Conservation (phyloP, 192 early-diverging fungal genomes). For the Coemansia sp. region DNA sequence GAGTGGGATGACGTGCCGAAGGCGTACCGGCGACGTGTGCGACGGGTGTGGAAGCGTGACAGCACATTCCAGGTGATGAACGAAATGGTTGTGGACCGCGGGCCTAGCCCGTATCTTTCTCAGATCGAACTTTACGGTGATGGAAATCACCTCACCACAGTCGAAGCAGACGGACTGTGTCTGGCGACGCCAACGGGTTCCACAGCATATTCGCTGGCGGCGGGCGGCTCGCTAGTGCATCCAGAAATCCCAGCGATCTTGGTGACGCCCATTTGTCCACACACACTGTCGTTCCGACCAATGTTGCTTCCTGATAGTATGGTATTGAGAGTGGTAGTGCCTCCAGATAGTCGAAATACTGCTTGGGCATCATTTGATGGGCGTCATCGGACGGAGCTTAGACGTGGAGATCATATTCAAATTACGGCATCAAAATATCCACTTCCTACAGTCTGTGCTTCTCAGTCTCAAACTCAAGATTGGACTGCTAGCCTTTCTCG, state of each 20-base stretch:
- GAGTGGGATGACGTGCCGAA: constrained; percentile 54
- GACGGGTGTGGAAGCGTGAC: constrained; percentile 54
- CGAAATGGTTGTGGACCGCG: constrained; percentile 92
- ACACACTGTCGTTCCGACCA: constrained; percentile 93
- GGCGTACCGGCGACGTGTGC: constrained; percentile 55
- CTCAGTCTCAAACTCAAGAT: constrained; percentile 70
- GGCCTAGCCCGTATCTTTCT: constrained; percentile 87
- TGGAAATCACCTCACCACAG: constrained; percentile 86
- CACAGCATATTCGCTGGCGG: constrained; percentile 86
- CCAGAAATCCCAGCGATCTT: constrained; percentile 91
- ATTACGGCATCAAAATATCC: constrained; percentile 84
- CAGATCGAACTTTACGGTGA: constrained; percentile 86
- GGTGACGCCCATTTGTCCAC: constrained; percentile 91
- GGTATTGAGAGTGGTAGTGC: constrained; percentile 85
- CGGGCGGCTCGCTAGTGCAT: constrained; percentile 93
- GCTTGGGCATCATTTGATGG: constrained; percentile 97
- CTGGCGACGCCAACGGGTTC: constrained; percentile 94
- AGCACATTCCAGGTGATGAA: constrained; percentile 91
- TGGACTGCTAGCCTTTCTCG: constrained; percentile 88
- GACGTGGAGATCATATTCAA: constrained; percentile 83
- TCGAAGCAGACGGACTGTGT: constrained; percentile 94
- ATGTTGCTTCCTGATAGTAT: constrained; percentile 92
- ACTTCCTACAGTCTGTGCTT: constrained; percentile 81
- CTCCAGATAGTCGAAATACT: constrained; percentile 76
- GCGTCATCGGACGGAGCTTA: constrained; percentile 83